Conservation (phyloP, 192 early-diverging fungal genomes). For the Coemansia sp. region DNA sequence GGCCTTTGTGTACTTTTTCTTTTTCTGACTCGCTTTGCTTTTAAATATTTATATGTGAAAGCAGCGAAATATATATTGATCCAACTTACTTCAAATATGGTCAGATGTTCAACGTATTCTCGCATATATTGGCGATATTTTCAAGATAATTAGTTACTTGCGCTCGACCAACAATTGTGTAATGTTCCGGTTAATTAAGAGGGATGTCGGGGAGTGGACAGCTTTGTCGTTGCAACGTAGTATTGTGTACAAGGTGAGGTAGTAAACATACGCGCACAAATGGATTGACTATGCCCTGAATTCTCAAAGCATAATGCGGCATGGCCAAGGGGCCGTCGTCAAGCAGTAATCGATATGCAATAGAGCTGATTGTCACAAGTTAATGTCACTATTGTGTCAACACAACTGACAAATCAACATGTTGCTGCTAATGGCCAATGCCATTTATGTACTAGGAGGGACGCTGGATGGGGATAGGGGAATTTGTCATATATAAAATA, state of each 20-base stretch:
- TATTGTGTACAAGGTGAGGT: neutral
- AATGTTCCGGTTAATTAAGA: neutral
- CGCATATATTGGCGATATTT: neutral
- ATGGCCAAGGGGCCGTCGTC: neutral
- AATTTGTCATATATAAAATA: neutral
- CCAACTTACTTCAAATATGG: too few relatives aligned
- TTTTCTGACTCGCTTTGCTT: neutral
- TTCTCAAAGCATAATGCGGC: neutral
- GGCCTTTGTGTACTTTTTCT: slow-evolving; percentile 9
- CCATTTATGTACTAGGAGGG: neutral
- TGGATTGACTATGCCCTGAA: neutral
- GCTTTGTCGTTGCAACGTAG: neutral
- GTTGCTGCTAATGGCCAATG: neutral
- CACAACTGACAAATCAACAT: neutral
- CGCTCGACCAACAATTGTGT: neutral
- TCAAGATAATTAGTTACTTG: neutral
- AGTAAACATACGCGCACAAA: neutral
- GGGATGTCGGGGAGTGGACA: neutral
- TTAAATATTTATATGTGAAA: neutral
- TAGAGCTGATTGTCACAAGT: neutral
- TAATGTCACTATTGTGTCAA: neutral
- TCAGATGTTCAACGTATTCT: neutral
- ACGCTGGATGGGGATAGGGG: neutral
- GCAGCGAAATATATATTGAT: slow-evolving; percentile 6
- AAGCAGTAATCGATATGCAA: neutral